Evolutionary conservation across 2,329 filamentous ascomycete genomes (phyloP), one percentile per base, ranked within the genome.

Genomic region (Penicillium sp.): DNA sequence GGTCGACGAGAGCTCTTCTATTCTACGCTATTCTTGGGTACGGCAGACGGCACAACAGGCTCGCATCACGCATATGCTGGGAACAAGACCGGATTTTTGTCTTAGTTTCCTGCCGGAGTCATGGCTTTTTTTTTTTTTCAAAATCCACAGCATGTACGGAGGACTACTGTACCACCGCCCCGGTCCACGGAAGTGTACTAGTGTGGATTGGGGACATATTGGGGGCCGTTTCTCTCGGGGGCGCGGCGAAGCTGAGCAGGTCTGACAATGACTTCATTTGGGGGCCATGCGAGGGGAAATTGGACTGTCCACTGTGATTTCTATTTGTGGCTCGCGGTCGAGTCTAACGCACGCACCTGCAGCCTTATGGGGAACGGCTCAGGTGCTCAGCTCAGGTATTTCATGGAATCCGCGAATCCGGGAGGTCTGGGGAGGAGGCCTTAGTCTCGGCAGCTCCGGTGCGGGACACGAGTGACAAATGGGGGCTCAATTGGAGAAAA

Each of bases 321-420:
- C 66, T 40, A 63, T 69, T 68, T 59, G 61, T 26, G 38, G 52
- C 14, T 22, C 30, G 42, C 33, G 11, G 45, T 10, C 59, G 51
- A 65, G 57, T 59, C 49, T 62, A 64, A 64, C 55, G 66, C 63
- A 67, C 59, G 65, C 52, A 58, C 60, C 58, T 69, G 66, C 67
- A 69, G 67, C 67, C 66, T 69, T 69, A 67, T 48, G 51, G 60
- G 25, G 53, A 59, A 58, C 49, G 45, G 25, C 54, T 52, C 37
- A 48, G 53, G 19, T 40, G 54, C 19, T 6, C 13, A 52, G 19
- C 22, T 6, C 45, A 40, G 8, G n/a, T 3, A 49, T 25, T 16
- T 55, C 28, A 38, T 45, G 25, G 30, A 38, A 40, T 51, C 48
- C 54, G 53, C 49, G 22, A 57, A 64, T 59, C 58, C 53, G 42